phyloP scores from a whole-genome alignment of 2,329 filamentous ascomycete species.

The Microcyclospora pomicola region DNA sequence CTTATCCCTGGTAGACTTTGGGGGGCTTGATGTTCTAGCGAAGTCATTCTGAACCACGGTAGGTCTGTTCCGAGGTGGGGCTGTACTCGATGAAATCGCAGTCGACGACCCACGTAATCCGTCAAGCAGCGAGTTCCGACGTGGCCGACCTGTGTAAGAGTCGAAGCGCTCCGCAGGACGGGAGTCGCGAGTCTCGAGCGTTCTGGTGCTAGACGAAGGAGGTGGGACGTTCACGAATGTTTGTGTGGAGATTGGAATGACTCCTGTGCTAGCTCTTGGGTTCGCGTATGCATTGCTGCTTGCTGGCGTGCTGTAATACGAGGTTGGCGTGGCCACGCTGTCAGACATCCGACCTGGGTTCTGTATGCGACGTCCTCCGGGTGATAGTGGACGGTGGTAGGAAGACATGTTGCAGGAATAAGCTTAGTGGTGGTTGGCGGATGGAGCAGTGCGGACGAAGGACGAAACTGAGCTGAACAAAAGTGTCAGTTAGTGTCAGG shows the following conservation, averaged over 20 bases:
- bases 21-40: constrained; percentile 28
- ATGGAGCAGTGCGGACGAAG: too few species aligned
- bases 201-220: constrained; percentile 10
- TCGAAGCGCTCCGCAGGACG: constrained; percentile 24
- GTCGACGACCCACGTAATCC: constrained; percentile 17
- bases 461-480: too few species aligned
- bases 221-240: constrained; percentile 21
- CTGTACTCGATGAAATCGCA: constrained; percentile 11
- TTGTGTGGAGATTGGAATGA: constrained; percentile 24
- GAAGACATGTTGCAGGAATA: constrained; percentile 13
- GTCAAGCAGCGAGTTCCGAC: constrained; percentile 31
- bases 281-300: constrained; percentile 17
- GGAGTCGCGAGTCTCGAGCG: constrained; percentile 4
- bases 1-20: constrained; percentile 23
- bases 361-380: constrained; percentile 21
- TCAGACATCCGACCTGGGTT: constrained; percentile 20
- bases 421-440: too few species aligned
- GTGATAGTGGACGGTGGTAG: constrained; percentile 22
- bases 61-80: constrained; percentile 21
- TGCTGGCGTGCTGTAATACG: constrained; percentile 7
- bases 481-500: too few species aligned
- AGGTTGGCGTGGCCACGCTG: constrained; percentile 17
- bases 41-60: constrained; percentile 21
- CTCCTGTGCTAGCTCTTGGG: constrained; percentile 22
- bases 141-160: constrained; percentile 31